Conservation (phyloP, 2,329 filamentous ascomycete species). For the Ceratocystis smalleyi region DNA sequence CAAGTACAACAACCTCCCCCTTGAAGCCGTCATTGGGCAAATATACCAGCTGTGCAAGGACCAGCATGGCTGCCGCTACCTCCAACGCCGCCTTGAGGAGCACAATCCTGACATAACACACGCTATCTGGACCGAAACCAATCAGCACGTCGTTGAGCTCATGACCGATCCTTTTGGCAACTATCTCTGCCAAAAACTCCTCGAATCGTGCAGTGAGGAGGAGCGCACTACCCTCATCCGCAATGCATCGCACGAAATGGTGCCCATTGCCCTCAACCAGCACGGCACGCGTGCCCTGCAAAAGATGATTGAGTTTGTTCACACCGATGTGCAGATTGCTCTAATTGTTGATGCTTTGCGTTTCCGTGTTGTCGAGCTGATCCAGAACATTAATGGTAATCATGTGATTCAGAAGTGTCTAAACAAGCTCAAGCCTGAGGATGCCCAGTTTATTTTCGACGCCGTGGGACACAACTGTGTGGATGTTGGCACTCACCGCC, state of each 20-base stretch:
- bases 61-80: slow-evolving; percentile 89
- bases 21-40: slow-evolving; percentile 66
- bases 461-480: slow-evolving; percentile 79
- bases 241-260: slow-evolving; percentile 75
- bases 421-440: slow-evolving; percentile 70
- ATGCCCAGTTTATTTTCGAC: slow-evolving; percentile 94
- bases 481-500: slow-evolving; percentile 86
- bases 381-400: slow-evolving; percentile 95
- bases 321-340: slow-evolving; percentile 66
- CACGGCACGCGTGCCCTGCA: slow-evolving; percentile 91
- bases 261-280: slow-evolving; percentile 88
- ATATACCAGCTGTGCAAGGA: slow-evolving; percentile 92
- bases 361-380: slow-evolving; percentile 76
- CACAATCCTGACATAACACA: slow-evolving; percentile 68
- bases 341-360: slow-evolving; percentile 76
- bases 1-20: slow-evolving; percentile 66
- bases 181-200: slow-evolving; percentile 95
- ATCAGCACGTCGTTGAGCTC: slow-evolving; percentile 83
- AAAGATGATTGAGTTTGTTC: slow-evolving; percentile 99
- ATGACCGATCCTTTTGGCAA: slow-evolving; percentile 99
- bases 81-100: slow-evolving; percentile 95
- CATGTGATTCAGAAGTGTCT: slow-evolving; percentile 98
- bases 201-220: slow-evolving; percentile 88
- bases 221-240: slow-evolving; percentile 86
- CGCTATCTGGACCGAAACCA: slow-evolving; percentile 88